These are phyloP conservation scores for Phlyctochytrium bullatum DNA, from an alignment of 192 early-diverging fungal species.

Conservation along the genomic window DNA sequence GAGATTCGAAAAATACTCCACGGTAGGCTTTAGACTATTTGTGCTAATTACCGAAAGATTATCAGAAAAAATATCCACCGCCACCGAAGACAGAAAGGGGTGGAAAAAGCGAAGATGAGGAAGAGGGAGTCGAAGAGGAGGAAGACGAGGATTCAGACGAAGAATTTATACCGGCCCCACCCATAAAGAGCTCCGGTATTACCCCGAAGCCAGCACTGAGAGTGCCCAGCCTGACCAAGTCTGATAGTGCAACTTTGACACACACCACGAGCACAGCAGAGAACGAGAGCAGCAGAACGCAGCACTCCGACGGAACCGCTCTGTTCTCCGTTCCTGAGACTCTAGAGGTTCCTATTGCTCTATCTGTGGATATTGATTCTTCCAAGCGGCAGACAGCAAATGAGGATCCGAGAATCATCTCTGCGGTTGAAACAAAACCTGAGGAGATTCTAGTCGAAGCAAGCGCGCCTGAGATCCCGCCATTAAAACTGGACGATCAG, in stretches of 20 bases:
- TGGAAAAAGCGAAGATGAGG: constrained; percentile 1
- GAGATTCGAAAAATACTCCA: constrained; percentile 26
- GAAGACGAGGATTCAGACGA: constrained; percentile 12
- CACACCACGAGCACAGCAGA: too few relatives aligned
- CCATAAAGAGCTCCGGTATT: neutral
- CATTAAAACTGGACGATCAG: too few relatives aligned
- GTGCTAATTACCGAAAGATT: neutral
- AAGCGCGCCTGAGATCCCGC: too few relatives aligned
- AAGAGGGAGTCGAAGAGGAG: constrained; percentile 9
- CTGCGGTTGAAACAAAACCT: too few relatives aligned
- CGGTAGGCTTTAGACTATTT: constrained; percentile 17
- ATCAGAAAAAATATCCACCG: neutral
- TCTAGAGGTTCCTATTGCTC: too few relatives aligned
- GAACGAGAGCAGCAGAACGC: too few relatives aligned
- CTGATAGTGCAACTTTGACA: neutral
- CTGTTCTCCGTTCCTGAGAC: too few relatives aligned
- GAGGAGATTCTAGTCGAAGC: too few relatives aligned
- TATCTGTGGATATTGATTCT: too few relatives aligned
- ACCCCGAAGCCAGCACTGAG: constrained; percentile 1
- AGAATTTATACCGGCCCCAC: neutral
- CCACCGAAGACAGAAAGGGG: neutral
- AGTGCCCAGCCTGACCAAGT: neutral
- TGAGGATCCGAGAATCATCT: too few relatives aligned
- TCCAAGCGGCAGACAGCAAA: too few relatives aligned
- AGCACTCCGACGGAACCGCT: too few relatives aligned